Conservation (phyloP, 202 grass and related monocot species). For the Bolboschoenoplectus hybrid region DNA sequence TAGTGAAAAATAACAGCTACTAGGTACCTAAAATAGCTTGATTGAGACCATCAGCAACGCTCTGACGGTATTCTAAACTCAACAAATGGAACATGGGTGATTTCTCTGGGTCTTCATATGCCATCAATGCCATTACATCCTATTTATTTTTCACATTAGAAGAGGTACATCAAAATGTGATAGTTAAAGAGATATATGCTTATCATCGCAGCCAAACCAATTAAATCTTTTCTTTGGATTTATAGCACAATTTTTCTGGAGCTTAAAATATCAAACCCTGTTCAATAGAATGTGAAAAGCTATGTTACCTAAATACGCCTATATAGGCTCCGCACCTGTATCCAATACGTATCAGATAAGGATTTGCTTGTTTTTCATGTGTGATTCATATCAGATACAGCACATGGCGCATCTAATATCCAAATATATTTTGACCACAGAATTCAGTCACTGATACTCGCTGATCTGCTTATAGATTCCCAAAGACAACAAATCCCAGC, state of each 20-base stretch:
- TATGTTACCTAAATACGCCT: too few species aligned
- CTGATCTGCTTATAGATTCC: too few species aligned
- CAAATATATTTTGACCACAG: too few species aligned
- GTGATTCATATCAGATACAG: too few species aligned
- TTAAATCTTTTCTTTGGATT: not conserved
- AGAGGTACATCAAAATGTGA: not conserved
- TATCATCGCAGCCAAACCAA: slow-evolving; percentile 14
- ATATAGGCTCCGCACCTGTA: too few species aligned
- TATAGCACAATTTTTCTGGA: not conserved
- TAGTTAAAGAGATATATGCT: not conserved
- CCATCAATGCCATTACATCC: slow-evolving; percentile 91
- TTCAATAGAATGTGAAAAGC: slow-evolving; percentile 13
- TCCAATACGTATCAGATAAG: too few species aligned
- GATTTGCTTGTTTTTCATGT: too few species aligned
- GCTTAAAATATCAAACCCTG: not conserved
- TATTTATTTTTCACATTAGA: slow-evolving; percentile 37
- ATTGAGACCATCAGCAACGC: slow-evolving; percentile 87
- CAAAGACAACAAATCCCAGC: too few species aligned
- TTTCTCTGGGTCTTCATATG: slow-evolving; percentile 94
- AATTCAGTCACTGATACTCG: too few species aligned
- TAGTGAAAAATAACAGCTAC: slow-evolving; percentile 10
- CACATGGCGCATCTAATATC: too few species aligned
- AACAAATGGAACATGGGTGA: slow-evolving; percentile 98
- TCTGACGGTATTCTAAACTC: slow-evolving; percentile 81
- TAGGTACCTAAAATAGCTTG: slow-evolving; percentile 75